Evolutionary conservation across 2,329 filamentous ascomycete genomes (phyloP), one percentile per base, ranked within the genome.

Genomic region (Paraphoma chrysanthemicola): DNA sequence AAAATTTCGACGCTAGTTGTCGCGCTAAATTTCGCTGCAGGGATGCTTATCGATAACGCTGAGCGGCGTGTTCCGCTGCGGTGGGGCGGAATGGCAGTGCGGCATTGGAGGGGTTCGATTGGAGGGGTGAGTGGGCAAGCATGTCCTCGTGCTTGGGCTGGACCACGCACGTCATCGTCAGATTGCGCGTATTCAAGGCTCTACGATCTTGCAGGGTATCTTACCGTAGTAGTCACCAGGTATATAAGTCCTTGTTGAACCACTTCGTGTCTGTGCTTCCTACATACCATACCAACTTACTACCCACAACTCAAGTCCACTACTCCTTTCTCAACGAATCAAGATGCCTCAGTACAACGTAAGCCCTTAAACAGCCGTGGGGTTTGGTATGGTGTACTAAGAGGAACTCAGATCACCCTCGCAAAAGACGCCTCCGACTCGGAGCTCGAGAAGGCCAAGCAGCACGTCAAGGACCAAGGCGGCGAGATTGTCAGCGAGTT

Each of bases 401-500:
- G 9, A 48, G 51, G 57, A 64, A 29, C 1, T 54, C 42, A 97
- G 93, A 87, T 97, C 64, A 92, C 92, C 54, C 86, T 91, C 78
- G 94, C 95, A 79, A 81, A 87, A 41, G 86, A 88, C 60, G 87
- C 89, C 63, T 84, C 86, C 55, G 72, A 81, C 46, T 86, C 88
- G 31, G 82, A 96, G 73, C 82, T 96, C 63, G 80, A 88, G 48
- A 93, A 90, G 50, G 90, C 90, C 59, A 96, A 96, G 87, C 81
- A 93, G 76, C 81, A 88, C 56, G 90, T 88, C 67, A 80, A 76
- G 57, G 85, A 89, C 42, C 87, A 94, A 75, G 94, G 94, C 73
- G 94, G 93, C 75, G 87, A 86, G 78, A 95, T 98, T 80, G 51
- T 81, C 53, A 88, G 95, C 68, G 91, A 95, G 77, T 97, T 92